Evolutionary conservation across 2,329 filamentous ascomycete genomes (phyloP).

Genomic region (Trichoderma semiorbis): DNA sequence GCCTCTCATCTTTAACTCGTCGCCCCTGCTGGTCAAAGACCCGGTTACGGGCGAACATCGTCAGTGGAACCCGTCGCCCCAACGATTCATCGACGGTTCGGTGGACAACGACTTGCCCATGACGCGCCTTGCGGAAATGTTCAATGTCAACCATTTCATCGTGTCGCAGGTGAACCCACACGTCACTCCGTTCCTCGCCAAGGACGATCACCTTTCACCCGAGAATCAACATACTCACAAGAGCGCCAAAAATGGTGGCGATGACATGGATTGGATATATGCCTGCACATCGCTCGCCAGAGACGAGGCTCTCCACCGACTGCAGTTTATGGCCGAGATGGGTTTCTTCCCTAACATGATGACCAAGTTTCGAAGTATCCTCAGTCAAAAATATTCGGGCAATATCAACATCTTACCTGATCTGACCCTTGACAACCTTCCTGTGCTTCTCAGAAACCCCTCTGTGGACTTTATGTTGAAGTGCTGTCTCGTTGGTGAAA

Average conservation of each 20-base stretch:
- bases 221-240: conserved; percentile 27
- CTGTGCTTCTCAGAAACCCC: conserved; percentile 77
- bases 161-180: conserved; percentile 97
- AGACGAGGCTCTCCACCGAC: conserved; percentile 73
- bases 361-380: conserved; percentile 73
- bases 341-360: conserved; percentile 76
- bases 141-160: conserved; percentile 98
- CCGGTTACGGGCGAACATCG: conserved; percentile 71
- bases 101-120: conserved; percentile 94
- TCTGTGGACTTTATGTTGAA: conserved; percentile 81
- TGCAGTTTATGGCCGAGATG: conserved; percentile 76
- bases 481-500: conserved; percentile 72
- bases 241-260: conserved; percentile 27
- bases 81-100: conserved; percentile 89
- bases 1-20: conserved; percentile 78
- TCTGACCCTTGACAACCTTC: conserved; percentile 69
- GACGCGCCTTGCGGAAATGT: conserved; percentile 86
- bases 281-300: conserved; percentile 70
- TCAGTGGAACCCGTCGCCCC: conserved; percentile 82
- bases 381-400: conserved; percentile 88
- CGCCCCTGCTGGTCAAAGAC: conserved; percentile 78
- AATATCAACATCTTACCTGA: conserved; percentile 92
- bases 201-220: conserved; percentile 60
- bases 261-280: conserved; percentile 58
- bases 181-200: conserved; percentile 78